These are phyloP conservation scores for Grosmannia clavigera DNA, from an alignment of 2,329 filamentous ascomycete genomes.

Conservation along the genomic window DNA sequence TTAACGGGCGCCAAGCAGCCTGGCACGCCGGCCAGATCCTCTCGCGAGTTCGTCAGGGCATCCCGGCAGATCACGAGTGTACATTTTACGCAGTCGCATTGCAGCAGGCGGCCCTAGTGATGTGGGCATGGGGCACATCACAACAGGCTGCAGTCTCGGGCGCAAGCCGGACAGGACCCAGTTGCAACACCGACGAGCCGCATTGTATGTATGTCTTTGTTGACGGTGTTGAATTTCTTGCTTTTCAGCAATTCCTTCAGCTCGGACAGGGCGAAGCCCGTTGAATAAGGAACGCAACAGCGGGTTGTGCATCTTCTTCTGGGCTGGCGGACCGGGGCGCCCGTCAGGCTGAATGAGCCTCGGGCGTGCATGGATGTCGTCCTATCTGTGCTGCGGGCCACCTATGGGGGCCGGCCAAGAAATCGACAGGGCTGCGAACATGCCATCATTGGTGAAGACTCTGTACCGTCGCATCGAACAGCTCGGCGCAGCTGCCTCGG, in stretches of 20 bases:
- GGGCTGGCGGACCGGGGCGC: conserved; percentile 12
- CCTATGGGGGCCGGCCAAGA: conserved; percentile 16
- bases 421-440: conserved; percentile 19
- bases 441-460: conserved; percentile 55
- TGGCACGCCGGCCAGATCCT: conserved; percentile 1
- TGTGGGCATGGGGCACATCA: conserved; percentile 58
- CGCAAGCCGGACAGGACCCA: neutral
- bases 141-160: conserved; percentile 24
- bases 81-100: conserved; percentile 57
- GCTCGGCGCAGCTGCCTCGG: conserved; percentile 37
- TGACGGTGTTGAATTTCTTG: conserved; percentile 40
- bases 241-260: conserved; percentile 42
- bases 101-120: conserved; percentile 52
- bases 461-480: conserved; percentile 50
- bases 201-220: conserved; percentile 29
- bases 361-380: conserved; percentile 46
- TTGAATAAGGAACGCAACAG: neutral
- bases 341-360: conserved; percentile 39
- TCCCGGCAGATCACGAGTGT: conserved; percentile 33
- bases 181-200: conserved; percentile 16
- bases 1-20: neutral
- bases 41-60: conserved; percentile 18
- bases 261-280: conserved; percentile 37
- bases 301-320: neutral
- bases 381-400: conserved; percentile 36